Base-by-base conservation (phyloP, 2,329 filamentous ascomycete species). In the Macroventuria anomochaeta region DNA sequence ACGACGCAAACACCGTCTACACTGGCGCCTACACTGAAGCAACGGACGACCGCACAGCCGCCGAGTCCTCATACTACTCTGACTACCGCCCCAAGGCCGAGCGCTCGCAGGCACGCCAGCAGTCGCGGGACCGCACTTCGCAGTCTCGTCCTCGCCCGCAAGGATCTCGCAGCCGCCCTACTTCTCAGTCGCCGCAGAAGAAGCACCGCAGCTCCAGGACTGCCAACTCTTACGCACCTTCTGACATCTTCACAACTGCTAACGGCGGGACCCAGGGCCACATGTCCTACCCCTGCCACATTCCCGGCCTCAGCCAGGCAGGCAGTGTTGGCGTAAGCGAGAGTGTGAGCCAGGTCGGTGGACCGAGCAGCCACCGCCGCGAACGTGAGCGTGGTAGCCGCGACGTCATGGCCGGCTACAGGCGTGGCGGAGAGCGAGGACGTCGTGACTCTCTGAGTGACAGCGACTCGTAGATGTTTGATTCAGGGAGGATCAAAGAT, bases 241-340 rank as follows among this genome's bases (percentile, higher is more conserved):
- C 62, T 23, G 73, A 73, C 47, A 73, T 73, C 57, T 73, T 72
- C 68, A 72, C 68, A 5, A 75, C 79, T 20, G 70, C 76, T 2
- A 71, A 69, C 34, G 70, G 71, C 17, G 75, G 68, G 13, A 43
- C 75, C 5, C 75, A 75, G 0, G 81, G 82, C 8, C 83, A 81
- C 11, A 83, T 82, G 69, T 77, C 76, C 40, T 86, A 86, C 62
- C 79, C 81, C 21, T 83, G 83, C 70, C 78, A 83, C 7, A 82
- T 86, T 41, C 82, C 83, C 0, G 82, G 80, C 0, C 60, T 85
- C 62, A 81, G 76, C 53, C 54, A 58, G 29, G 70, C 71, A 0
- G 69, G 64, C 25, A 75, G 71, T 28, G 71, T 74, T 5, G 67
- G 64, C 17, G 64, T 68, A 1, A 66, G 67, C 36, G 74, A 76